These are phyloP conservation scores for Liquidambar formosana DNA, from an alignment of 164 flowering plant genomes.

Conservation along the genomic window DNA sequence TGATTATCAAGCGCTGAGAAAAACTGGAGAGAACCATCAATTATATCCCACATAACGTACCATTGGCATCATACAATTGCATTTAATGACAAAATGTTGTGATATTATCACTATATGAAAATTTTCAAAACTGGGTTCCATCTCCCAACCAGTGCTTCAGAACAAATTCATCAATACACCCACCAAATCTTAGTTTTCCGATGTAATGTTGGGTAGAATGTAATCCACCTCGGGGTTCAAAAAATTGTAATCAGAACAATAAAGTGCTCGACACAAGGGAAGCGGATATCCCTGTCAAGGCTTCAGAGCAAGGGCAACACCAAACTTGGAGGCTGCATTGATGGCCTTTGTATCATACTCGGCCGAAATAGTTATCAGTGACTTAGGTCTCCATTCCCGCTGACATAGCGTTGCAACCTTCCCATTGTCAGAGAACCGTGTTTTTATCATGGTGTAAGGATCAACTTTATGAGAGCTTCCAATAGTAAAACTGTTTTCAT, in stretches of 20 bases:
- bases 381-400: constrained; percentile 80
- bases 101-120: not conserved
- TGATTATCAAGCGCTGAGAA: too few species aligned
- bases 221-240: constrained; percentile 17
- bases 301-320: constrained; percentile 69
- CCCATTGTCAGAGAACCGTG: constrained; percentile 52
- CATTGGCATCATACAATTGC: not conserved
- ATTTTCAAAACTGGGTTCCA: constrained; percentile 26
- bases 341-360: constrained; percentile 57
- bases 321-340: constrained; percentile 41
- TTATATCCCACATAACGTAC: too few species aligned
- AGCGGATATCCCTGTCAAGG: constrained; percentile 39
- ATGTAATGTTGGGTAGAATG: constrained; percentile 5
- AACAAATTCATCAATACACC: not conserved
- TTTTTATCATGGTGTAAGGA: constrained; percentile 48
- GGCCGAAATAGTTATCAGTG: constrained; percentile 59
- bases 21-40: too few species aligned
- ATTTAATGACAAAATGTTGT: not conserved
- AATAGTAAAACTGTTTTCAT: constrained; percentile 56
- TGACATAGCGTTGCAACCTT: constrained; percentile 46
- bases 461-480: constrained; percentile 61
- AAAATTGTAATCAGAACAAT: constrained; percentile 13
- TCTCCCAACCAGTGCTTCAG: constrained; percentile 5
- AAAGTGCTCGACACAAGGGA: not conserved
- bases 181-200: constrained; percentile 1